Conservation (phyloP, 1,284 basidiomycete genomes). For the Coniferiporia sulphurascens region DNA sequence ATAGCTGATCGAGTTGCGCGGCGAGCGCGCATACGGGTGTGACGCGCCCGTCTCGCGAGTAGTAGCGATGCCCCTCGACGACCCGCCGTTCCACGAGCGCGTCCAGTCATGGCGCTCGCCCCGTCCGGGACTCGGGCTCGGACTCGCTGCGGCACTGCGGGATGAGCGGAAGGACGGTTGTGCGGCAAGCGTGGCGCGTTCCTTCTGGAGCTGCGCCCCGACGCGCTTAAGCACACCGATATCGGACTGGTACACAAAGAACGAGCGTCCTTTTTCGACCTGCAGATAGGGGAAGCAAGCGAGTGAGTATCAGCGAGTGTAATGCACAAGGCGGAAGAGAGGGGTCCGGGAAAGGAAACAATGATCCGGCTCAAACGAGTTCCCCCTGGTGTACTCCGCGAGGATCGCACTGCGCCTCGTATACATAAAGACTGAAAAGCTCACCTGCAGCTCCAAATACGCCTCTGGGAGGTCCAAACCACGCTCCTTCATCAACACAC, state of each 20-base stretch:
- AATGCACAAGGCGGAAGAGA: too few relatives aligned
- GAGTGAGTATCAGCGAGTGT: neutral
- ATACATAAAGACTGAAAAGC: neutral
- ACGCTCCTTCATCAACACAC: constrained; percentile 82
- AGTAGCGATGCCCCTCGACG: neutral
- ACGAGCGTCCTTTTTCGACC: constrained; percentile 68
- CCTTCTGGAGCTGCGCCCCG: constrained; percentile 57
- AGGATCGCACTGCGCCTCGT: too few relatives aligned
- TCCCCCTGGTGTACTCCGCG: too few relatives aligned
- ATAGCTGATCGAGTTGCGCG: constrained; percentile 18
- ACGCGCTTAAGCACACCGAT: constrained; percentile 71
- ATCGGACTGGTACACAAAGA: constrained; percentile 90
- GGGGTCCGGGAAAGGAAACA: neutral
- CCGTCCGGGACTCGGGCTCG: neutral
- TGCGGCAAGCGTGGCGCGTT: constrained; percentile 31
- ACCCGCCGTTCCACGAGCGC: neutral
- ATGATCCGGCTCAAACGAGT: neutral
- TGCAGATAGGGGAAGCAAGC: constrained; percentile 21
- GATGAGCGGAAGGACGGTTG: constrained; percentile 14
- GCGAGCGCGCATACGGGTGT: constrained; percentile 18
- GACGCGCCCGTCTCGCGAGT: constrained; percentile 15
- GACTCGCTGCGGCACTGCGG: neutral
- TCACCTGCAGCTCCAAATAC: constrained; percentile 74
- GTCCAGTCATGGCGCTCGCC: constrained; percentile 2
- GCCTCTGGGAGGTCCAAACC: constrained; percentile 77